phyloP scores from a whole-genome alignment of 352 stramenopile species.

The Globisporangium iwayamae region DNA sequence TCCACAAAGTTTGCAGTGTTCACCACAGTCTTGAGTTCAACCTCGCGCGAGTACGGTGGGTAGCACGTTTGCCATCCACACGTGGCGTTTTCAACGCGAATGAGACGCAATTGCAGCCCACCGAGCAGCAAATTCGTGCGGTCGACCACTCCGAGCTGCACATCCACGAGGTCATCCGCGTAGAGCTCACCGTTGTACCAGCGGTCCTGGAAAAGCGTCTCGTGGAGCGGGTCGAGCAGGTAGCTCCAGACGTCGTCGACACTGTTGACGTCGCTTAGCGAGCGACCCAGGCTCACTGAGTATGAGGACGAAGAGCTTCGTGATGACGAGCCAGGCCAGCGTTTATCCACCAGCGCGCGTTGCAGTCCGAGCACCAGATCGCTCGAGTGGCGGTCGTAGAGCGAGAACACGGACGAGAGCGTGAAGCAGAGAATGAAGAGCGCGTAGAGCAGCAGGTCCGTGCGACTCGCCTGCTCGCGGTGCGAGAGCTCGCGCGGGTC shows the following conservation, averaged over 20 bases:
- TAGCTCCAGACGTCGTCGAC: slow-evolving; percentile 57
- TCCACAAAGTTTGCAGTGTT: slow-evolving; percentile 22
- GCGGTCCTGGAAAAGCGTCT: slow-evolving; percentile 38
- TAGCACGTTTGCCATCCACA: slow-evolving; percentile 27
- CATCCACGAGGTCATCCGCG: slow-evolving; percentile 33
- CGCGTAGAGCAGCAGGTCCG: slow-evolving; percentile 37
- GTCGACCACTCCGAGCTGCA: slow-evolving; percentile 45
- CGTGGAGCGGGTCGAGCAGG: slow-evolving; percentile 35
- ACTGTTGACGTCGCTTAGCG: slow-evolving; percentile 33
- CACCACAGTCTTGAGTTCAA: slow-evolving; percentile 24
- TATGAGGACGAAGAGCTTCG: neutral
- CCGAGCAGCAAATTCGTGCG: slow-evolving; percentile 54
- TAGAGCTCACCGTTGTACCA: slow-evolving; percentile 66
- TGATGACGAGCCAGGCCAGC: neutral
- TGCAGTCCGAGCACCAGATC: slow-evolving; percentile 31
- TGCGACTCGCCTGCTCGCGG: slow-evolving; percentile 41
- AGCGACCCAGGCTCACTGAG: slow-evolving; percentile 3
- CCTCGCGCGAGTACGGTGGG: slow-evolving; percentile 26
- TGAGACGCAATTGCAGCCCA: slow-evolving; percentile 44
- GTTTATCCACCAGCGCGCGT: slow-evolving; percentile 17
- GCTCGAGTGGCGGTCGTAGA: slow-evolving; percentile 41
- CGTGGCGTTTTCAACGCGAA: slow-evolving; percentile 35
- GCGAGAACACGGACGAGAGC: slow-evolving; percentile 38
- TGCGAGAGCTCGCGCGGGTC: slow-evolving; percentile 43
- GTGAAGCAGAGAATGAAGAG: slow-evolving; percentile 46